Evolutionary conservation across 805 yeast species (phyloP).

Genomic region (Teunomyces cretensis): DNA sequence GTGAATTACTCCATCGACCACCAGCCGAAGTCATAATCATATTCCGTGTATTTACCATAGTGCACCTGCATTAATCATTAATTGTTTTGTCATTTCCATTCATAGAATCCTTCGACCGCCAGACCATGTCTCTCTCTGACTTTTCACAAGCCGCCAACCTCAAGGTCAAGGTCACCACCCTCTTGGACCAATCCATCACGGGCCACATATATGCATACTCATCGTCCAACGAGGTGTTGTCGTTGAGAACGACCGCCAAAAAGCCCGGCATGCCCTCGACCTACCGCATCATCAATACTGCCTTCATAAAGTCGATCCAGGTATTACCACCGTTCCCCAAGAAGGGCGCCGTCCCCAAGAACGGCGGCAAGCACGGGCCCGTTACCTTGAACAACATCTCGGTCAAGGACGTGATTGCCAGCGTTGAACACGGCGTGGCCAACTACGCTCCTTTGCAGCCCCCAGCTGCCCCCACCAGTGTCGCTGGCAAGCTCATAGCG

Average conservation of each 20-base stretch:
- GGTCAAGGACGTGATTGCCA: background rate
- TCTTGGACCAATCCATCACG: conserved; percentile 53
- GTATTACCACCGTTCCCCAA: conserved; percentile 31
- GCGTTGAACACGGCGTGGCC: background rate
- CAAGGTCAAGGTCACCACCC: conserved; percentile 60
- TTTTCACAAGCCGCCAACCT: conserved; percentile 20
- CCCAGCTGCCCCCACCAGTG: conserved; percentile 5
- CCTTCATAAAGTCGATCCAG: conserved; percentile 55
- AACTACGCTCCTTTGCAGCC: background rate
- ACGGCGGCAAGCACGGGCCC: background rate
- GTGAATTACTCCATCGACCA: too few relatives aligned
- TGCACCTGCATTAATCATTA: background rate
- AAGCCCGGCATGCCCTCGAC: conserved; percentile 9
- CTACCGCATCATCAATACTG: conserved; percentile 55
- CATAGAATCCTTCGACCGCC: too few relatives aligned
- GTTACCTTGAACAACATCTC: background rate
- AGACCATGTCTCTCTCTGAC: conserved; percentile 10
- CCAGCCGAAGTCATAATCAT: too few relatives aligned
- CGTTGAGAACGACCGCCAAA: conserved; percentile 25
- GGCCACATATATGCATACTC: conserved; percentile 67
- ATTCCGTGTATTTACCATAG: too few relatives aligned
- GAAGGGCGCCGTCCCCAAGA: conserved; percentile 19
- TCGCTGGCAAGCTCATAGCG: conserved; percentile 17
- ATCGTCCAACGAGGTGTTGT: conserved; percentile 45
- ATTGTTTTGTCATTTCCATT: background rate